These are phyloP conservation scores for Penicillium carneum DNA, from an alignment of 2,329 filamentous ascomycete genomes.

Conservation along the genomic window DNA sequence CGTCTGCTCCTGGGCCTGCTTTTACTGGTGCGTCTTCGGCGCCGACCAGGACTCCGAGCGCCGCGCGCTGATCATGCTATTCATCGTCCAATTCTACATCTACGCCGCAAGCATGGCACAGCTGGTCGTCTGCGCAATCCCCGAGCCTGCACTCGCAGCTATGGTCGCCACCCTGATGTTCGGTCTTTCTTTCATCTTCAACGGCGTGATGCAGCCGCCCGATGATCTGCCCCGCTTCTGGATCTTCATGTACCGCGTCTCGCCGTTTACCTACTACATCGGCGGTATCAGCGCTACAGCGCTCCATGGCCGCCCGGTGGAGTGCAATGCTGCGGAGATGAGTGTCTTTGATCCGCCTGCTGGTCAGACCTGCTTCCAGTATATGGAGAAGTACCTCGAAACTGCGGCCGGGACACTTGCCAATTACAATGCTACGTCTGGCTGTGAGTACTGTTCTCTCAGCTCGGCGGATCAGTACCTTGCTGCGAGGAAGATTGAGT, in stretches of 20 bases:
- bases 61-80: constrained; percentile 30
- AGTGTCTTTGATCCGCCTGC: constrained; percentile 67
- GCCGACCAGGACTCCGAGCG: constrained; percentile 21
- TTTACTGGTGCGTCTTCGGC: constrained; percentile 35
- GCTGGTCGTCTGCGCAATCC: constrained; percentile 22
- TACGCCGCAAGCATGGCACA: constrained; percentile 31
- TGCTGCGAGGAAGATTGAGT: constrained; percentile 57
- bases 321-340: constrained; percentile 73
- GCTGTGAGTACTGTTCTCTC: constrained; percentile 60
- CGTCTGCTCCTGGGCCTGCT: constrained; percentile 33
- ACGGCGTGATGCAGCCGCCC: constrained; percentile 68
- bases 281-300: constrained; percentile 72
- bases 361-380: constrained; percentile 65
- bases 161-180: constrained; percentile 32
- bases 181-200: constrained; percentile 29
- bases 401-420: constrained; percentile 61
- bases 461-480: constrained; percentile 49
- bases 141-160: constrained; percentile 25
- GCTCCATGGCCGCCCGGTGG: constrained; percentile 69
- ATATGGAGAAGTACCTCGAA: constrained; percentile 61
- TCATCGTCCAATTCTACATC: constrained; percentile 35
- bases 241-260: constrained; percentile 69
- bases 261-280: constrained; percentile 56
- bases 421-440: constrained; percentile 55
- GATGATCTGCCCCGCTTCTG: constrained; percentile 71